Evolutionary conservation across 106 monocot species (phyloP).

Genomic region (Platanthera zijinensis): DNA sequence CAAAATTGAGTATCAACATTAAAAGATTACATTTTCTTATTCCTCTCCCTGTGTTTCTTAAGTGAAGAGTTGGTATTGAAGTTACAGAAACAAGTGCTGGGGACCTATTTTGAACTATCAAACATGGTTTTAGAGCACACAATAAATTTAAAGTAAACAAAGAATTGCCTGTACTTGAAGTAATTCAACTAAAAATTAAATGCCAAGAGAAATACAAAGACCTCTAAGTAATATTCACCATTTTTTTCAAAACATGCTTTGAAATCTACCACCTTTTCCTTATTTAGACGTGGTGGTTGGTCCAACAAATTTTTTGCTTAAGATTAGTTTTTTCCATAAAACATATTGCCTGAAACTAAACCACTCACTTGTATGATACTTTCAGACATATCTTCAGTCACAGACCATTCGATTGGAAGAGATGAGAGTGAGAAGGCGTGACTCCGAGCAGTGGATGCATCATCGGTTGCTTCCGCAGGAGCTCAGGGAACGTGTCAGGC

Average conservation of each 20-base stretch:
- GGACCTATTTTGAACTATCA: background rate
- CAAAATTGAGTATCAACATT: too few relatives aligned
- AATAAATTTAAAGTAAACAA: too few relatives aligned
- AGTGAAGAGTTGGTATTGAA: background rate
- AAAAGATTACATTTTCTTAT: background rate
- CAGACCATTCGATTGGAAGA: constrained; percentile 71
- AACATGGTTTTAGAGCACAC: too few relatives aligned
- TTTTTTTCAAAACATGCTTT: background rate
- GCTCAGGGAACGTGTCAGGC: constrained; percentile 74
- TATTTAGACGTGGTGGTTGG: background rate
- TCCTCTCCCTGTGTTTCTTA: background rate
- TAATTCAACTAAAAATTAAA: too few relatives aligned
- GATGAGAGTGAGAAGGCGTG: constrained; percentile 84
- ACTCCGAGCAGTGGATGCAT: constrained; percentile 99
- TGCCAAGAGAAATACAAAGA: too few relatives aligned
- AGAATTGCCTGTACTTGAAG: too few relatives aligned
- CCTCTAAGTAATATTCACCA: background rate
- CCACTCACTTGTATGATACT: background rate
- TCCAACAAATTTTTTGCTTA: background rate
- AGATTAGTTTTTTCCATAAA: background rate
- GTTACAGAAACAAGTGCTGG: background rate
- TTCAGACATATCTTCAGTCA: constrained; percentile 90
- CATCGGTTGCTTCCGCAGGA: constrained; percentile 75
- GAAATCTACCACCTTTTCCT: background rate
- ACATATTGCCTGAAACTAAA: background rate